Evolutionary conservation across 129 eudicot genomes (phyloP), one percentile per base, ranked within the genome.

Genomic region (Solidago caesia): DNA sequence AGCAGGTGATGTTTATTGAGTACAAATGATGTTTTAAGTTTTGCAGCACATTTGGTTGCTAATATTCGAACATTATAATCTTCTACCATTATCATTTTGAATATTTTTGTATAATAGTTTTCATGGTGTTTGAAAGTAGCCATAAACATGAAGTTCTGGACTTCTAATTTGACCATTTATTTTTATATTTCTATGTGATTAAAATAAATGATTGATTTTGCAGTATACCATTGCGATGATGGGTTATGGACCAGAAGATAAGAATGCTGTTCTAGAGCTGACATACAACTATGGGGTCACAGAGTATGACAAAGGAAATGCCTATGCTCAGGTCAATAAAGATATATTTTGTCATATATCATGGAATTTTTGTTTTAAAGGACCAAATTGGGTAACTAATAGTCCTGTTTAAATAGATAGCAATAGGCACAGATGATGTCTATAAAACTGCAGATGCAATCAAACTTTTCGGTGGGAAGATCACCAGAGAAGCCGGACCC

Each of bases 221-320:
- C 87, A 95, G 99, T 91, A 95, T 73, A 91, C 97, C 66, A 91
- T 91, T 75, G 99, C 99, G 47, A 88, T 95, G 96, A 79, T 95
- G 96, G 99, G 99, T 42, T 95, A 95, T 71, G 99, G 97, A 60
- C 93, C 97, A 33, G 99, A 95, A 83, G 97, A 95, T 67, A 87
- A 87, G 80, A 95, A 46, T 79, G 90, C 92, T 79, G 99, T 95
- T 2, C 26, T 95, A 74, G 99, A 95, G 85, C 84, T 95, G 79
- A 95, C 99, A 49, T 95, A 95, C 80, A 95, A 91, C 70, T 95
- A 95, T 21, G 97, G 99, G 44, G 96, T 95, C 47, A 87, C 97
- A 16, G 92, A 89, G 62, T 95, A 95, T 46, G 94, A 87, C 48
- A 95, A 95, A 81, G 99, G 99, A 79, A 95, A 95, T 76, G 97